phyloP scores from a whole-genome alignment of 2,329 filamentous ascomycete species.

The Paramyrothecium roridum region DNA sequence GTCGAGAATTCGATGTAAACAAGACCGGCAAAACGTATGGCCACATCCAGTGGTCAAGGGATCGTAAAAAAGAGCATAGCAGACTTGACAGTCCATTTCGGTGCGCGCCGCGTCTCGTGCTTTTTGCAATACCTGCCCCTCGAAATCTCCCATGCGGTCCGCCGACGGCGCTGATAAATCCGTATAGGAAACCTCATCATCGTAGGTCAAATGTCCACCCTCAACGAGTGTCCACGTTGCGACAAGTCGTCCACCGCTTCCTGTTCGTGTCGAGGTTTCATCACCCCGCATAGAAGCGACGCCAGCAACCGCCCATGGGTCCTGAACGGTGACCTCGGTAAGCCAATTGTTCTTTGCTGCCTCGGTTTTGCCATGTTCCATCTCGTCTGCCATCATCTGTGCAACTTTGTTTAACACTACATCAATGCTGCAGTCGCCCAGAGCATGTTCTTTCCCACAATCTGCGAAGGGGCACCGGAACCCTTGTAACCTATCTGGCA shows the following conservation, averaged over 20 bases:
- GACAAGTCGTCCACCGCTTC: conserved; percentile 57
- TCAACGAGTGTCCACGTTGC: conserved; percentile 66
- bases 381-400: conserved; percentile 52
- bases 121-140: conserved; percentile 36
- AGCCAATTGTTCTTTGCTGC: conserved; percentile 20
- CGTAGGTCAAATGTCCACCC: conserved; percentile 54
- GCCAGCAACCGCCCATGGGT: conserved; percentile 37
- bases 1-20: conserved; percentile 72
- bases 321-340: conserved; percentile 32
- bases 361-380: conserved; percentile 38
- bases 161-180: conserved; percentile 19
- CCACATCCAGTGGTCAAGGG: conserved; percentile 83
- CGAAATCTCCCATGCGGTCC: conserved; percentile 18
- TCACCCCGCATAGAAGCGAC: conserved; percentile 35
- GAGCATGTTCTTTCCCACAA: conserved; percentile 69
- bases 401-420: conserved; percentile 73
- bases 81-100: conserved; percentile 86
- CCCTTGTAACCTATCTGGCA: conserved; percentile 62
- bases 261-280: conserved; percentile 25
- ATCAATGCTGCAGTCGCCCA: conserved; percentile 74
- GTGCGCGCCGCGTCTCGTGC: conserved; percentile 60
- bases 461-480: conserved; percentile 70
- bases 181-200: conserved; percentile 52
- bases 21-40: conserved; percentile 84
- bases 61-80: conserved; percentile 77